phyloP scores from a whole-genome alignment of 331 rosid genomes.

The Malus hybrid region DNA sequence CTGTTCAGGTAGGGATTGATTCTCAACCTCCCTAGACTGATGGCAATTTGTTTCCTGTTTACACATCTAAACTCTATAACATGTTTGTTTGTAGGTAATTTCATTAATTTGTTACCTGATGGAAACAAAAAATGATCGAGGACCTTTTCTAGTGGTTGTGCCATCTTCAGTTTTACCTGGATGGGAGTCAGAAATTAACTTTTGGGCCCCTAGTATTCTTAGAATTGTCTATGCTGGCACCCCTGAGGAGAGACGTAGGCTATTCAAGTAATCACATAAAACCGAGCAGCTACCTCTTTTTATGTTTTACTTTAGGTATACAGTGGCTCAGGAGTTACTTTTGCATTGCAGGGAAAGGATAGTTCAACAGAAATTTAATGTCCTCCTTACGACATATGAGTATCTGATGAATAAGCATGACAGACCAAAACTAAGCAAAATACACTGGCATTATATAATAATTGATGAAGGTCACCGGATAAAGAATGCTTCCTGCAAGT shows the following conservation, averaged over 20 bases:
- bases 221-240: constrained; percentile 87
- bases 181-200: constrained; percentile 91
- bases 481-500: constrained; percentile 99
- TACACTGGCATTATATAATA: constrained; percentile 94
- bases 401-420: constrained; percentile 99
- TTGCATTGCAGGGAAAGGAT: constrained; percentile 76
- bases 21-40: not conserved
- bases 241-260: constrained; percentile 90
- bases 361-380: constrained; percentile 91
- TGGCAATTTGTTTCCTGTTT: not conserved
- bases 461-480: constrained; percentile 99
- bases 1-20: constrained; percentile 71
- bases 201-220: constrained; percentile 84
- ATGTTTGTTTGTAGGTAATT: constrained; percentile 58
- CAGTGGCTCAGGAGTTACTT: constrained; percentile 19
- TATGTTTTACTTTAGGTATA: not conserved
- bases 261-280: constrained; percentile 71
- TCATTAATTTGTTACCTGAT: constrained; percentile 94
- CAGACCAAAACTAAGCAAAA: constrained; percentile 92
- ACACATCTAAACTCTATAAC: constrained; percentile 3
- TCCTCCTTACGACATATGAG: constrained; percentile 93
- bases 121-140: constrained; percentile 96
- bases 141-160: constrained; percentile 97
- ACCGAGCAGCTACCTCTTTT: not conserved
- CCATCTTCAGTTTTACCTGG: constrained; percentile 99